phyloP scores from a whole-genome alignment of 2,329 filamentous ascomycete species.

The Ceratocystis harringtonii region DNA sequence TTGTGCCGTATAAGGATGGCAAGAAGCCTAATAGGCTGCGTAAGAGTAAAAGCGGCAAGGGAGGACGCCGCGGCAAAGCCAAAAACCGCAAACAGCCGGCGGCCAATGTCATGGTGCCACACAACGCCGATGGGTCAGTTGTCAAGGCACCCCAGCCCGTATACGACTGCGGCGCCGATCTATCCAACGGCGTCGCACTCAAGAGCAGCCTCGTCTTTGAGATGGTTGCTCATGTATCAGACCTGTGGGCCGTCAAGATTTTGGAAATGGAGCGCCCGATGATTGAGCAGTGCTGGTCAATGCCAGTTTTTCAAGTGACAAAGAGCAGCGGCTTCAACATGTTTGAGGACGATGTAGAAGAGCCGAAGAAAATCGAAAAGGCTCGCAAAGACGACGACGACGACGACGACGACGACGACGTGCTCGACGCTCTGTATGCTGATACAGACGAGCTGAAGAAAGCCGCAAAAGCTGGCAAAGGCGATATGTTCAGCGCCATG shows the following conservation, averaged over 20 bases:
- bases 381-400: neutral
- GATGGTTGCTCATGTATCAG: conserved; percentile 21
- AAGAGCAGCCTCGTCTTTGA: conserved; percentile 22
- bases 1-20: neutral
- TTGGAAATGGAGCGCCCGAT: conserved; percentile 19
- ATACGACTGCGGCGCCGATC: conserved; percentile 16
- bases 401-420: neutral
- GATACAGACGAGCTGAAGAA: no score
- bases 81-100: neutral
- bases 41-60: neutral
- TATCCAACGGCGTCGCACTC: conserved; percentile 20
- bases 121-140: neutral
- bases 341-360: neutral
- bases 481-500: no score
- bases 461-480: no score
- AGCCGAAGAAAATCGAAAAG: no score
- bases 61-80: neutral
- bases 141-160: neutral
- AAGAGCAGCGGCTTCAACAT: neutral
- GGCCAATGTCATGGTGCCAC: no score
- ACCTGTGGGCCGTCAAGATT: conserved; percentile 21
- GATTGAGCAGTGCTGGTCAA: conserved; percentile 9
- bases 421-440: neutral
- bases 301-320: neutral
- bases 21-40: neutral